Evolutionary conservation across 352 stramenopile species (phyloP), one percentile per base, ranked within the genome.

Genomic region (Phytophthora aleatoria): DNA sequence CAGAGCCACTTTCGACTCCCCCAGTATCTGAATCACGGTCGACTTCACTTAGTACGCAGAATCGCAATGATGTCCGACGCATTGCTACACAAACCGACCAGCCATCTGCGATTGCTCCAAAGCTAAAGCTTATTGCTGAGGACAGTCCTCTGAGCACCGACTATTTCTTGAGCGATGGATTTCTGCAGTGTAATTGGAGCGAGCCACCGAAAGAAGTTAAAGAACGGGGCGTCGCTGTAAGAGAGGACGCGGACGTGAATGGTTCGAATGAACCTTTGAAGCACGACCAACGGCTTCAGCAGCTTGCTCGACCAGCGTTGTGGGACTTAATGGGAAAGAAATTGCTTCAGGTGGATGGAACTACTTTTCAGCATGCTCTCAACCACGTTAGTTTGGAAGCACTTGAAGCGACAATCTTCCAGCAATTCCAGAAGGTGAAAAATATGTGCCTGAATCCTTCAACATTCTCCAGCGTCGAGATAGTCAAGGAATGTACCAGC

Each of bases 291-390:
- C 31, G 74, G 38, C 64, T 83, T 41, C 57, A 79, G 16, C 67
- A 74, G 12, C 42, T 81, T 39, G 65, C 76, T 49, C 69, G 76
- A 24, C 74, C 76, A 43, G 71, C 73, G 12, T 31, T 85, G 24
- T 85, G 76, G 76, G 74, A 81, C 35, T 71, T 85, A 27, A 71
- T 69, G 39, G 64, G 71, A 7, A 85, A 85, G 43, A 85, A 79
- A 36, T 43, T 85, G 24, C 45, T 85, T 30, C 69, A 65, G 41
- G 71, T 79, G 13, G 56, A 72, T 30, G 27, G 53, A 27, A 45
- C 59, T 15, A 69, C 62, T 45, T 61, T 82, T 41, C 39, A 67
- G 20, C 64, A 36, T 31, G 69, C 58, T 15, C 47, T 85, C 2
- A 41, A 73, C 24, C 33, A 43, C 5, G 44, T 88, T 15, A 76